A percentile compares a stretch with the other conserved stretches of the same genome.
These are phyloP conservation scores for Aspergillus niger DNA, from an alignment of 2,329 filamentous ascomycete genomes.

Conservation along the genomic window DNA sequence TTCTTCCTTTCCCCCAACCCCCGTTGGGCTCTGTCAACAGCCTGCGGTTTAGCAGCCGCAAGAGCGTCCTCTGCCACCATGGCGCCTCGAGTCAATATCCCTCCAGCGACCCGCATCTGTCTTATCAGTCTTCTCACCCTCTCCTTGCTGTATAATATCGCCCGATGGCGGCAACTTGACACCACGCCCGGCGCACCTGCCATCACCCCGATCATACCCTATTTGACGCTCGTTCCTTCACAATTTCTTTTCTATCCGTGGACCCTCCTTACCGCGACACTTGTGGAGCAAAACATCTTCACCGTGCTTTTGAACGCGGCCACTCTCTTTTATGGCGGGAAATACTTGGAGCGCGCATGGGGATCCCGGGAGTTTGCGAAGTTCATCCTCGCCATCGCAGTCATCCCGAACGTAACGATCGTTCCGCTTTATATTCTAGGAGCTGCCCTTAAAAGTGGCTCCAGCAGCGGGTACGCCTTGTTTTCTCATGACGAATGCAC, in stretches of 20 bases:
- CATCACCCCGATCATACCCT: constrained; percentile 70
- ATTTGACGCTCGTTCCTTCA: constrained; percentile 82
- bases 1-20: constrained; percentile 4
- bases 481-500: constrained; percentile 22
- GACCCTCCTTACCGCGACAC: constrained; percentile 82
- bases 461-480: constrained; percentile 40
- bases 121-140: constrained; percentile 74
- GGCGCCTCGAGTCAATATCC: constrained; percentile 85
- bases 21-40: constrained; percentile 20
- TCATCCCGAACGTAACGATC: constrained; percentile 78
- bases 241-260: constrained; percentile 86
- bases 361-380: constrained; percentile 88
- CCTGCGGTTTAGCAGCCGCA: constrained; percentile 28
- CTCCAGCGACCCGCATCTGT: constrained; percentile 81
- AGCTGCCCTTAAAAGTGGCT: constrained; percentile 62
- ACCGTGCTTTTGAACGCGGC: constrained; percentile 75
- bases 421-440: constrained; percentile 74
- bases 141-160: constrained; percentile 75
- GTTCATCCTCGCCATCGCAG: constrained; percentile 74
- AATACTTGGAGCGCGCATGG: constrained; percentile 96
- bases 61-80: constrained; percentile 51
- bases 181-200: constrained; percentile 51
- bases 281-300: constrained; percentile 92
- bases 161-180: constrained; percentile 65
- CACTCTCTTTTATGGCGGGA: constrained; percentile 86